These are phyloP conservation scores for Jacaranda mimosifolia DNA, from an alignment of 257 asterid species.

Conservation along the genomic window DNA sequence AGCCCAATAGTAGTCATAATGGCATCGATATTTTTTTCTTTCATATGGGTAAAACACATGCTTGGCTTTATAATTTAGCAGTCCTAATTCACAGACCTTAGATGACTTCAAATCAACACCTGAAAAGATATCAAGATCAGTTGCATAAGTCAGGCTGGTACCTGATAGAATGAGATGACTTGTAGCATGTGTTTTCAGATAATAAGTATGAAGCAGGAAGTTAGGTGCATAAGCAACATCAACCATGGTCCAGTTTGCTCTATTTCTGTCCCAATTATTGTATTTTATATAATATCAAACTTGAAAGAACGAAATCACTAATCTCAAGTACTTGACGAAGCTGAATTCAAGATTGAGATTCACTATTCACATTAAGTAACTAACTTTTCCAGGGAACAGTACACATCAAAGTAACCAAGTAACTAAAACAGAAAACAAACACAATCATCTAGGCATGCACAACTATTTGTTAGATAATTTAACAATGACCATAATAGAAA, in stretches of 20 bases:
- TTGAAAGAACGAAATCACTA: neutral
- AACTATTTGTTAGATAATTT: neutral
- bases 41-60: constrained; percentile 82
- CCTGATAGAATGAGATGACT: neutral
- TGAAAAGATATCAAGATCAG: constrained; percentile 47
- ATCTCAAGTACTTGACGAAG: constrained; percentile 12
- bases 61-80: constrained; percentile 87
- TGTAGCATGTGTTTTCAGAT: neutral
- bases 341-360: constrained; percentile 23
- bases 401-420: constrained; percentile 1
- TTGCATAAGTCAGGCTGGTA: neutral
- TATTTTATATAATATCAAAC: neutral
- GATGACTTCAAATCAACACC: constrained; percentile 97
- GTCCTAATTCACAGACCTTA: constrained; percentile 95
- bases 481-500: constrained; percentile 6
- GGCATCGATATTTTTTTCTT: constrained; percentile 85
- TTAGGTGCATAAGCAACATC: constrained; percentile 3
- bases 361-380: neutral
- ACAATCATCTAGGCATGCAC: neutral
- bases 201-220: neutral
- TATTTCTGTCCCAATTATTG: constrained; percentile 15
- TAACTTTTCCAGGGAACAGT: neutral
- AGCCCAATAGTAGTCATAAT: constrained; percentile 96
- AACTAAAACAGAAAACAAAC: neutral
- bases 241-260: constrained; percentile 2